Conservation (phyloP, 768 basidiomycete species). For the Rhodosporidiobolus odoratus region DNA sequence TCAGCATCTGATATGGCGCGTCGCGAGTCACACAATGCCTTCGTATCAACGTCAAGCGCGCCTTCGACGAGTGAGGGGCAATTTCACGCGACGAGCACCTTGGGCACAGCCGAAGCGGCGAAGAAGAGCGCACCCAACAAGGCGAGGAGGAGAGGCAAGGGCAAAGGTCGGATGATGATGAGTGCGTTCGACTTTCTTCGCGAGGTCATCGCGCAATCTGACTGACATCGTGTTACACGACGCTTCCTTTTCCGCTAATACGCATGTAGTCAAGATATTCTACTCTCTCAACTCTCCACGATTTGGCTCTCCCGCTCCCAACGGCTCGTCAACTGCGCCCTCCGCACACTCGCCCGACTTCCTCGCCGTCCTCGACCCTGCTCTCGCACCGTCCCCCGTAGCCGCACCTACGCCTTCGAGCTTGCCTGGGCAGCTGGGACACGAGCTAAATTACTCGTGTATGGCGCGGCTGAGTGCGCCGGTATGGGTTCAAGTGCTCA, state of each 20-base stretch:
- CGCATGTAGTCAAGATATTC: slow-evolving; percentile 36
- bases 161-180: slow-evolving; percentile 31
- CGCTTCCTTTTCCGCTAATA: neutral
- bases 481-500: slow-evolving; percentile 31
- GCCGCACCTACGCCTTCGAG: neutral
- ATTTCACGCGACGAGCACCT: neutral
- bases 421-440: neutral
- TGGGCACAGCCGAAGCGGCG: neutral
- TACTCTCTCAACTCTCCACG: slow-evolving; percentile 34
- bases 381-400: slow-evolving; percentile 13
- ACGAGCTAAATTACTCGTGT: slow-evolving; percentile 21
- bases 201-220: neutral
- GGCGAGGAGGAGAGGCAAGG: slow-evolving; percentile 16
- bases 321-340: neutral
- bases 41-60: neutral
- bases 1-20: neutral
- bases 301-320: neutral
- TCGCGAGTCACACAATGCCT: neutral
- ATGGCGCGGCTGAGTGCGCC: slow-evolving; percentile 28
- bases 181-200: slow-evolving; percentile 6
- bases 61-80: neutral
- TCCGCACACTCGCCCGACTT: slow-evolving; percentile 14
- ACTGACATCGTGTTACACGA: too few relatives aligned
- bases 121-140: neutral
- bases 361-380: slow-evolving; percentile 34